Conservation (phyloP, 2,329 filamentous ascomycete species). For the Trichoderma pleuroti region DNA sequence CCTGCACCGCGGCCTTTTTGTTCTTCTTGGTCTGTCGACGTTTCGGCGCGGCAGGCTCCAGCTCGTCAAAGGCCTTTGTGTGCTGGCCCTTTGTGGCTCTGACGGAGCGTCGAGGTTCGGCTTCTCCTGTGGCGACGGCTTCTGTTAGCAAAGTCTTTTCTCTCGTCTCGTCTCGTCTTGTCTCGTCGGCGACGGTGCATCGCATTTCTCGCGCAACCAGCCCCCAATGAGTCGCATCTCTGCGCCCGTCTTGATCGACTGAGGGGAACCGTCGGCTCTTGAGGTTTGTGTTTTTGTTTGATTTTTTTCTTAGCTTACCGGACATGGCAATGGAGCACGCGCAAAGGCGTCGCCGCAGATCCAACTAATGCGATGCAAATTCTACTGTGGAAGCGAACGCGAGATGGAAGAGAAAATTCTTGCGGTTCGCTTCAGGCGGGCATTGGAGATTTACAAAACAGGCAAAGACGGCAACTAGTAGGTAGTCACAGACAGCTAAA, state of each 20-base stretch:
- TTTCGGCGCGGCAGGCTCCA: slow-evolving; percentile 59
- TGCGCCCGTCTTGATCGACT: not conserved
- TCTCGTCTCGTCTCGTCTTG: not conserved
- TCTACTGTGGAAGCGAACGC: slow-evolving; percentile 18
- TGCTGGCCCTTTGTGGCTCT: slow-evolving; percentile 97
- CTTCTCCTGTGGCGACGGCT: slow-evolving; percentile 39
- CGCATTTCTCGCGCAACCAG: slow-evolving; percentile 2
- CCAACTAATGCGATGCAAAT: not conserved
- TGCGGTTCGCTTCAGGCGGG: slow-evolving; percentile 14
- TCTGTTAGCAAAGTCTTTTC: not conserved
- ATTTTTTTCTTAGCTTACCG: slow-evolving; percentile 29
- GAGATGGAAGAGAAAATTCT: not conserved
- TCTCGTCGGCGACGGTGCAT: slow-evolving; percentile 23
- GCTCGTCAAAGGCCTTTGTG: slow-evolving; percentile 77
- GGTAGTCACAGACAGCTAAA: slow-evolving; percentile 17
- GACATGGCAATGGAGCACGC: slow-evolving; percentile 30
- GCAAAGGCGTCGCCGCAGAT: slow-evolving; percentile 15
- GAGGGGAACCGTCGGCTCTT: slow-evolving; percentile 15
- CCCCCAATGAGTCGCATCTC: not conserved
- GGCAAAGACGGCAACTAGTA: slow-evolving; percentile 10
- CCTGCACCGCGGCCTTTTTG: slow-evolving; percentile 63
- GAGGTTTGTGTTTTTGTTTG: not conserved
- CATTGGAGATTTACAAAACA: slow-evolving; percentile 17
- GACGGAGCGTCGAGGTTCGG: slow-evolving; percentile 87
- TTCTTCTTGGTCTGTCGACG: slow-evolving; percentile 46